Evolutionary conservation across 768 basidiomycete genomes (phyloP).

Genomic region (Podaxis sp.): DNA sequence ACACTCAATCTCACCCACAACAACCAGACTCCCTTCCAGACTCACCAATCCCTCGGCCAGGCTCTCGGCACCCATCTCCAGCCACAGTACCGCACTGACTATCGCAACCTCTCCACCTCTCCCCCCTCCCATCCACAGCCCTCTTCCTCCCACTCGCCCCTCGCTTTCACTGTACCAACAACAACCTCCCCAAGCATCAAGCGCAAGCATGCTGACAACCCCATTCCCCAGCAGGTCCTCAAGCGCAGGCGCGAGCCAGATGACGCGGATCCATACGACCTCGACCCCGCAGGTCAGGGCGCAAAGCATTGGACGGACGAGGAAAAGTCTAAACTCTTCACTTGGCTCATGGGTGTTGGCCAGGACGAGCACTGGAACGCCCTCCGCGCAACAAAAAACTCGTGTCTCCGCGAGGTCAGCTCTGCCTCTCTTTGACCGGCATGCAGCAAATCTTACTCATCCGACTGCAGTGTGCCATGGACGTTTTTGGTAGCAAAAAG

Average conservation of each 20-base stretch:
- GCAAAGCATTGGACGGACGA: conserved; percentile 87
- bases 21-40: conserved; percentile 47
- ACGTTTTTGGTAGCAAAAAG: conserved; percentile 75
- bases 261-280: conserved; percentile 41
- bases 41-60: conserved; percentile 62
- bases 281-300: conserved; percentile 53
- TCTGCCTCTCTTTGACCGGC: conserved; percentile 12
- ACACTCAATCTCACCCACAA: conserved; percentile 25
- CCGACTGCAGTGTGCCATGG: conserved; percentile 56
- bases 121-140: conserved; percentile 36
- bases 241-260: conserved; percentile 21
- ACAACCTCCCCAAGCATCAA: conserved; percentile 42
- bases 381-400: conserved; percentile 79
- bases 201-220: conserved; percentile 41
- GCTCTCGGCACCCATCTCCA: conserved; percentile 55
- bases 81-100: conserved; percentile 26
- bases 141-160: conserved; percentile 35
- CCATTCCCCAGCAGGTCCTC: conserved; percentile 22
- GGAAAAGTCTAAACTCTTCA: conserved; percentile 76
- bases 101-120: conserved; percentile 40
- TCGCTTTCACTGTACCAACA: conserved; percentile 36
- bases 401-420: conserved; percentile 73
- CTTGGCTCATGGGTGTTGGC: conserved; percentile 71
- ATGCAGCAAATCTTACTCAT: conserved; percentile 1
- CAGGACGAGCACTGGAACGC: conserved; percentile 80